These are phyloP conservation scores for Nemania sp. DNA, from an alignment of 2,329 filamentous ascomycete genomes.

Conservation along the genomic window DNA sequence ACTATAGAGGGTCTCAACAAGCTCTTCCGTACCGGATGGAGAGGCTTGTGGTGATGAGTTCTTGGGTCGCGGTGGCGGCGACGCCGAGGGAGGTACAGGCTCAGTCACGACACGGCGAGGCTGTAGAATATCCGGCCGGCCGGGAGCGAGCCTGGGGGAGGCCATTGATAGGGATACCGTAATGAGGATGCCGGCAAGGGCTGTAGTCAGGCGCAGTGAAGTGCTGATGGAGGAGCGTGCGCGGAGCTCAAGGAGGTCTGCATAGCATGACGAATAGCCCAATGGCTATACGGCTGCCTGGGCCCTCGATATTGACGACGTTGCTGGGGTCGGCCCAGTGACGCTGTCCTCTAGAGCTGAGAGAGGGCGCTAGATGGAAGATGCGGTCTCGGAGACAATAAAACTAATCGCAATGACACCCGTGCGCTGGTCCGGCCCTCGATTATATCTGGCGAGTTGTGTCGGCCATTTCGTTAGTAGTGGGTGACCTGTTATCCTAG, in stretches of 20 bases:
- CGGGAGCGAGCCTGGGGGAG: constrained; percentile 12
- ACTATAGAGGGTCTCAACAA: constrained; percentile 72
- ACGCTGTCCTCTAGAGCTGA: no score
- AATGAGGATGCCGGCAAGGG: neutral
- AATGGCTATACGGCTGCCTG: neutral
- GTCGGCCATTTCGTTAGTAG: no score
- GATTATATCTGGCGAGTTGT: no score
- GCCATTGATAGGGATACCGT: constrained; percentile 25
- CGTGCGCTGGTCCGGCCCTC: no score
- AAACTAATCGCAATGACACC: no score
- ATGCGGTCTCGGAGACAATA: no score
- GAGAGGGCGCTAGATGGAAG: no score
- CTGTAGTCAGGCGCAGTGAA: no score
- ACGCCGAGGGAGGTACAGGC: constrained; percentile 37
- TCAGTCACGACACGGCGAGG: constrained; percentile 45
- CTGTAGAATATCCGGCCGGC: constrained; percentile 18
- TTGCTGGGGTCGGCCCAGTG: no score
- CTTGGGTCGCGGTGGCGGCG: constrained; percentile 29
- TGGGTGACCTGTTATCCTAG: no score
- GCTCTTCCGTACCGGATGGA: constrained; percentile 33
- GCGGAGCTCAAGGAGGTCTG: constrained; percentile 14
- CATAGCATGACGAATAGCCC: constrained; percentile 26
- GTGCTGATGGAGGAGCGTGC: constrained; percentile 1
- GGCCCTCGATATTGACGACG: neutral
- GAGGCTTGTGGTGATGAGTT: constrained; percentile 11